Evolutionary conservation across 2,329 filamentous ascomycete genomes (phyloP), one percentile per base, ranked within the genome.

Genomic region (Pestalotiopsis fici): DNA sequence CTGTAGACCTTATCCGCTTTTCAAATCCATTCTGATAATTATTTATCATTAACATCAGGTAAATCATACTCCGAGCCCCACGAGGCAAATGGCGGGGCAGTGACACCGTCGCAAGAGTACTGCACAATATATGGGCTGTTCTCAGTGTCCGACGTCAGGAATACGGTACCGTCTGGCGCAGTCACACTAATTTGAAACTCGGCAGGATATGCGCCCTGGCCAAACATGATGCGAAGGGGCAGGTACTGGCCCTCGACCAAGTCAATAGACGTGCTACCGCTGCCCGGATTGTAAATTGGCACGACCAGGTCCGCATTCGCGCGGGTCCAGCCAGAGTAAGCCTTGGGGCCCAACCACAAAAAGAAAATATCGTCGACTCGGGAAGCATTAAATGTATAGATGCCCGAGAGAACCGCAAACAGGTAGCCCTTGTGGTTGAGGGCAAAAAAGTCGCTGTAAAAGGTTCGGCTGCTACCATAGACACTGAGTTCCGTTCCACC

Each of bases 381-480:
- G 12, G 60, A 50, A 3, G 43, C 13, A 13, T 18, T 50, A 35
- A 63, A 27, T 7, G 23, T 63, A 23, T 63, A 63, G 11, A 37
- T 50, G 35, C 35, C 60, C n/a, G 35, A 18, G 2, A 18, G n/a
- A 0, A 31, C 21, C 9, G 60, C 60, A 27, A 63, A 63, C 23
- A 63, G 35, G 39, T 63, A 63, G 37, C 60, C 60, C 35, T 50
- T 43, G 60, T 63, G 60, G 39, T 63, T 37, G 15, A 63, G 23
- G 7, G 39, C 60, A 12, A 63, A 63, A 35, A 47, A 63, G 60
- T 43, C 60, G 23, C 35, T 28, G 35, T 21, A 13, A 35, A 63
- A 63, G 18, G 35, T 23, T 11, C 11, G n/a, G 39, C 37, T 50
- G 23, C 60, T 63, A n/a, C 37, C 39, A 4, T 50, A 63, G 12